phyloP scores from a whole-genome alignment of 2,329 filamentous ascomycete species.

The Aspergillus intermedius region DNA sequence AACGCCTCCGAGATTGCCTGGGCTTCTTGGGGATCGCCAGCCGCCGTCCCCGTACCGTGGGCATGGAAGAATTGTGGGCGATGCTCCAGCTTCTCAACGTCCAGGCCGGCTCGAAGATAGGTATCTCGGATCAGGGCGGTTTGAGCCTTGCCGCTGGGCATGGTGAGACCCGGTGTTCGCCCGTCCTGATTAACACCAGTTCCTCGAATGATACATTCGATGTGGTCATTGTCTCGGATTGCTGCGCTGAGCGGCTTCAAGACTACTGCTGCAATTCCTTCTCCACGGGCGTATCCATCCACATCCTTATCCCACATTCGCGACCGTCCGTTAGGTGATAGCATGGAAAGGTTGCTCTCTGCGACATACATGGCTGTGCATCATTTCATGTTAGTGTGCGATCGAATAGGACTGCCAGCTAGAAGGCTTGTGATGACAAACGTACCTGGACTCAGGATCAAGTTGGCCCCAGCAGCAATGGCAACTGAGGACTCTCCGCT shows the following conservation, averaged over 20 bases:
- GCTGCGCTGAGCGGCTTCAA: not conserved
- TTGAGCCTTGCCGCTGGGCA: not conserved
- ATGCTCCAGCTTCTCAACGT: slow-evolving; percentile 9
- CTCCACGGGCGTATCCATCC: not conserved
- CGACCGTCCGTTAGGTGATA: slow-evolving; percentile 46
- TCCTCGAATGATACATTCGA: not conserved
- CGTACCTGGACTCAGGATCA: slow-evolving; percentile 17
- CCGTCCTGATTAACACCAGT: slow-evolving; percentile 1
- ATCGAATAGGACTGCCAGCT: not conserved
- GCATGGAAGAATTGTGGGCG: slow-evolving; percentile 32
- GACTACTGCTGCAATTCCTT: not conserved
- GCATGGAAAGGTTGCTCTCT: slow-evolving; percentile 26
- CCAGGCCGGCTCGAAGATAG: slow-evolving; percentile 19
- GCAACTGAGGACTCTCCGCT: slow-evolving; percentile 16
- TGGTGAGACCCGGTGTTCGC: not conserved
- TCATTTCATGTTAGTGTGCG: not conserved
- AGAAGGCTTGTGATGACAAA: slow-evolving; percentile 1
- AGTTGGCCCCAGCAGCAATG: slow-evolving; percentile 18
- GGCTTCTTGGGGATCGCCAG: slow-evolving; percentile 22
- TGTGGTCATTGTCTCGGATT: not conserved
- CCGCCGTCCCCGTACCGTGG: slow-evolving; percentile 35
- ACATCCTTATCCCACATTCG: slow-evolving; percentile 28
- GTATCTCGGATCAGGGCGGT: not conserved
- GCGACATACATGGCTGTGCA: not conserved
- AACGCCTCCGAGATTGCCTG: slow-evolving; percentile 16